phyloP scores from a whole-genome alignment of 306 rosid species.

The Gillenia trifoliata region DNA sequence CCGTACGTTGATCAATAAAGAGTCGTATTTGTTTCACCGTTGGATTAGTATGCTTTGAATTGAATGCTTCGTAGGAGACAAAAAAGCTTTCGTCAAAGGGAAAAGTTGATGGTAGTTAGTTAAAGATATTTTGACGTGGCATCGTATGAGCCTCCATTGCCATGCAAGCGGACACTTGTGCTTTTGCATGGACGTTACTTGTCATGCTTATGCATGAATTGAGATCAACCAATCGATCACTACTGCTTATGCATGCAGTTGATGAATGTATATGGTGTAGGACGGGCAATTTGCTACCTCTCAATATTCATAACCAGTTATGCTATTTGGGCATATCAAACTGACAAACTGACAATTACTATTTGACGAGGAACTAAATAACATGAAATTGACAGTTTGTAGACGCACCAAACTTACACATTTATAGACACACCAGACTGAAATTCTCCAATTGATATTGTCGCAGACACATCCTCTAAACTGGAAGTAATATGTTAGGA shows the following conservation, averaged over 20 bases:
- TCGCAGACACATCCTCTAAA: no score
- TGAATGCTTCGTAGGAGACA: not conserved
- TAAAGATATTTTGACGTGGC: constrained; percentile 2
- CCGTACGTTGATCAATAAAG: not conserved
- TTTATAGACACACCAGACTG: no score
- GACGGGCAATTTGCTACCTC: no score
- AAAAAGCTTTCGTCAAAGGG: not conserved
- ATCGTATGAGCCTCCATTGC: not conserved
- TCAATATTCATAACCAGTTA: no score
- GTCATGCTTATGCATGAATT: not conserved
- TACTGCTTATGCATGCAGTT: not conserved
- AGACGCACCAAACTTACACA: no score
- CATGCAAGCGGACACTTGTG: constrained; percentile 6
- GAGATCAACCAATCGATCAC: not conserved
- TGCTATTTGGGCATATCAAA: no score
- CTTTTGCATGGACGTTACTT: not conserved
- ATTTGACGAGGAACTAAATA: no score
- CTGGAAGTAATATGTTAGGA: no score
- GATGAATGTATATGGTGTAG: no score
- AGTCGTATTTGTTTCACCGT: not conserved
- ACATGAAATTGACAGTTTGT: no score
- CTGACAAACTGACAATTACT: no score
- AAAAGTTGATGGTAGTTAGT: not conserved
- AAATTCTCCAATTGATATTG: no score
- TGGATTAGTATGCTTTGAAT: not conserved